Evolutionary conservation across 306 rosid species (phyloP).

Genomic region (Geum urbanum): DNA sequence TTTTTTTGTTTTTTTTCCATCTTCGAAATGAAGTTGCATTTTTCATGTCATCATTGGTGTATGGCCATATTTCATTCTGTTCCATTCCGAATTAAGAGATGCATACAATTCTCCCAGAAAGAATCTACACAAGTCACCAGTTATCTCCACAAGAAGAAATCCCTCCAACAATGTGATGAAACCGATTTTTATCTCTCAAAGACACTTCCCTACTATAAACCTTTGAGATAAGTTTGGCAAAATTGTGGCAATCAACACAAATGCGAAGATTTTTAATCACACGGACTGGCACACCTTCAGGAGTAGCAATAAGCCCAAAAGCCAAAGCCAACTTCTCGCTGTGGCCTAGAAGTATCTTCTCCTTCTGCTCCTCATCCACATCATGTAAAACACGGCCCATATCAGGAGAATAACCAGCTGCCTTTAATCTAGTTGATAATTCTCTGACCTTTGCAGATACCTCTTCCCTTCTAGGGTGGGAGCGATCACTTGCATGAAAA

Average conservation of each 20-base stretch:
- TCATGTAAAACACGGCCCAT: constrained; percentile 75
- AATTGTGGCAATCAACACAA: constrained; percentile 91
- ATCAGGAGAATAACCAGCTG: constrained; percentile 71
- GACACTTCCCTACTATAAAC: constrained; percentile 55
- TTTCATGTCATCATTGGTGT: background rate
- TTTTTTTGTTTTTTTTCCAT: background rate
- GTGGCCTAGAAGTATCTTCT: constrained; percentile 71
- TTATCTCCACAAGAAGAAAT: constrained; percentile 80
- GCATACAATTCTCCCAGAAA: background rate
- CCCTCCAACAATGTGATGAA: constrained; percentile 72
- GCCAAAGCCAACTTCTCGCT: constrained; percentile 83
- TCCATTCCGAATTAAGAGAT: background rate
- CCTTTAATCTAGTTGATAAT: constrained; percentile 52
- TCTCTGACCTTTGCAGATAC: constrained; percentile 59
- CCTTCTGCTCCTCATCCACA: constrained; percentile 92
- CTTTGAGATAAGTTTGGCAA: constrained; percentile 67
- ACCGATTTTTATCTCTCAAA: constrained; percentile 71
- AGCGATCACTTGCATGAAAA: constrained; percentile 68
- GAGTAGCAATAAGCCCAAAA: constrained; percentile 61
- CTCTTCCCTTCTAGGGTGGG: constrained; percentile 82
- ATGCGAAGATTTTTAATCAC: constrained; percentile 78
- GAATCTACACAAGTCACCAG: constrained; percentile 43
- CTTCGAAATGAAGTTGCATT: background rate
- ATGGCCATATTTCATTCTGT: constrained; percentile 3
- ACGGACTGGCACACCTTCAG: constrained; percentile 48